These are phyloP conservation scores for Anthracocystis setariae DNA, from an alignment of 1,284 basidiomycete species.

Conservation along the genomic window DNA sequence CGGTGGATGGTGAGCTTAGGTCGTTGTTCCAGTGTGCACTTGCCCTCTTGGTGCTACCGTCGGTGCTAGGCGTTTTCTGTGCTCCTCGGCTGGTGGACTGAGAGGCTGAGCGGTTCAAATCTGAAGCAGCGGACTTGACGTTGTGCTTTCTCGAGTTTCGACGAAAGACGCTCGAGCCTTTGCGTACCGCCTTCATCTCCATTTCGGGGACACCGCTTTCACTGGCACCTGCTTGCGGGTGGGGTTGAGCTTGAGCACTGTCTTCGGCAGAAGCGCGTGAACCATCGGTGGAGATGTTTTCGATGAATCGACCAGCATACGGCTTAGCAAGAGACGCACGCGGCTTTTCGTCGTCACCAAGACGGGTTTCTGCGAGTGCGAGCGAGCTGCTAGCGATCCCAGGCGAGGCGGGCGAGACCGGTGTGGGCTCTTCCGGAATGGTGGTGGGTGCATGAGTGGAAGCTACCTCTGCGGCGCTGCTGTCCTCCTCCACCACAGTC, in stretches of 20 bases:
- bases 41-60: constrained; percentile 18
- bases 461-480: constrained; percentile 10
- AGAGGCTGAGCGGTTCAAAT: background rate
- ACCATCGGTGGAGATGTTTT: constrained; percentile 38
- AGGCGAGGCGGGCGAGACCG: constrained; percentile 17
- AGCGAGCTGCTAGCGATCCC: constrained; percentile 7
- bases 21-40: constrained; percentile 24
- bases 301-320: constrained; percentile 39
- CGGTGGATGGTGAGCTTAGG: constrained; percentile 17
- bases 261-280: constrained; percentile 40
- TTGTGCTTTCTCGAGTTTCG: constrained; percentile 12
- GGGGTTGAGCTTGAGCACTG: background rate
- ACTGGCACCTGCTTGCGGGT: background rate
- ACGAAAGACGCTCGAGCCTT: constrained; percentile 7
- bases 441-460: constrained; percentile 28
- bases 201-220: constrained; percentile 7
- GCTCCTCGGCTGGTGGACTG: background rate
- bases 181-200: constrained; percentile 10
- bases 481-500: constrained; percentile 5
- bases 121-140: background rate
- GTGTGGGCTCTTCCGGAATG: constrained; percentile 34
- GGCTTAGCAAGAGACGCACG: background rate
- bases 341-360: background rate
- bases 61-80: constrained; percentile 14
- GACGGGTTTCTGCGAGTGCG: background rate